Base-by-base conservation (phyloP, 2,329 filamentous ascomycete genomes). In the Pseudocercospora ulei region DNA sequence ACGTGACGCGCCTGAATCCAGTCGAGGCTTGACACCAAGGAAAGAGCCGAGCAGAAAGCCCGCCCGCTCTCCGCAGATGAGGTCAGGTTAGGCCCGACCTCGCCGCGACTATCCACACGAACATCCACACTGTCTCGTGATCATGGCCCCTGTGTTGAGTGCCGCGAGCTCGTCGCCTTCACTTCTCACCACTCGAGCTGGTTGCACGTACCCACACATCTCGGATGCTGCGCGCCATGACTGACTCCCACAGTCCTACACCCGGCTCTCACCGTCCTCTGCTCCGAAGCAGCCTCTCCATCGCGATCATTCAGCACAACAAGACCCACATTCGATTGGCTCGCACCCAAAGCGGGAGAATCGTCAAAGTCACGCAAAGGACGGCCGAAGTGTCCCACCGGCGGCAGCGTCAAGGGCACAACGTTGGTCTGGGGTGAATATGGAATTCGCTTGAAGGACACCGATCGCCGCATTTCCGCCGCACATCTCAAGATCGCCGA, bases 361-460 rank as follows among this genome's bases (percentile, higher is more conserved):
- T 80, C 77, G 57, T 84, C 83, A 62, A 93, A 92, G 70, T 87
- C 86, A 52, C 74, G 73, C 49, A 95, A 95, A 67, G 90, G 88
- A 24, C 76, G 86, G 1, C 80, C 83, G 34, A 77, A 85, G 54
- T 86, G 96, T 33, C 75, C 83, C 14, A 98, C 87, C 0, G 90
- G 90, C 46, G 90, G 90, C 45, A 92, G 83, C 39, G 78, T 74
- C 22, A 86, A 92, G 61, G 90, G 90, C 52, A 98, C 90, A 22
- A 96, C 88, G 0, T 82, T 98, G 12, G 78, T 92, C 41, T 96
- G 86, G 85, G 90, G 90, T 39, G 87, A 96, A 62, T 98, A 87
- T 60, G 90, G 90, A 5, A 68, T 98, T 52, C 82, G 90, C 41
- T 90, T 98, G 78, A 78, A 72, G 48, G 90, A 98, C 64, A 83